phyloP scores from a whole-genome alignment of 805 yeast species.

The Yamadazyma scolyti region DNA sequence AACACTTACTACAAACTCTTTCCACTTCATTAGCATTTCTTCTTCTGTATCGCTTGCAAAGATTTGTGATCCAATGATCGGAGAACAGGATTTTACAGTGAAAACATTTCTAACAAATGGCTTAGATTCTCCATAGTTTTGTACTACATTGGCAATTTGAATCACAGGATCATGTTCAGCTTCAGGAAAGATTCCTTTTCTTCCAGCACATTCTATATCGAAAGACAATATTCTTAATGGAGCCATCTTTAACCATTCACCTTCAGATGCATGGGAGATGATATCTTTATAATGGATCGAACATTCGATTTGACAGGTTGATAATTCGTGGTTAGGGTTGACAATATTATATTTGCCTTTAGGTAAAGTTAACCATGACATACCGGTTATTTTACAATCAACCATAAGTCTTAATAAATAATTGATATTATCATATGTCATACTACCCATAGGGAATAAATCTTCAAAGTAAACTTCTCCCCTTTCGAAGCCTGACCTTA shows the following conservation, averaged over 20 bases:
- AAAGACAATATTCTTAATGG: conserved; percentile 91
- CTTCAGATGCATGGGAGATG: conserved; percentile 82
- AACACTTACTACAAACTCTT: conserved; percentile 72
- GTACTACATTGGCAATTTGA: conserved; percentile 94
- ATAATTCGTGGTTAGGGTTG: conserved; percentile 39
- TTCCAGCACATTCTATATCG: conserved; percentile 98
- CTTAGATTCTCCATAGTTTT: conserved; percentile 72
- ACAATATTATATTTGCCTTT: conserved; percentile 59
- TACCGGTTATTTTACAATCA: conserved; percentile 88
- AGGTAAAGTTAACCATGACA: conserved; percentile 96
- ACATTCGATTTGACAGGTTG: conserved; percentile 86
- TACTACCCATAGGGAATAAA: conserved; percentile 55
- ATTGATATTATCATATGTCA: conserved; percentile 87
- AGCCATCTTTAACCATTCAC: conserved; percentile 89
- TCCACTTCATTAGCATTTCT: conserved; percentile 85
- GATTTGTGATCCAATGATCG: conserved; percentile 91
- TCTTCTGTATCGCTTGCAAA: conserved; percentile 70
- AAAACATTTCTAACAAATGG: conserved; percentile 95
- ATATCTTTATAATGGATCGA: conserved; percentile 63
- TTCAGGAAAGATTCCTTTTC: conserved; percentile 96
- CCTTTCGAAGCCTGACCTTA: conserved; percentile 79
- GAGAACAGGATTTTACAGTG: conserved; percentile 86
- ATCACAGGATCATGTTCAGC: conserved; percentile 91
- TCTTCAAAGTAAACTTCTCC: conserved; percentile 69
- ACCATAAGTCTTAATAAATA: conserved; percentile 84